Conservation (phyloP, 371 early-diverging fungal species). For the Capillidium heterosporum region DNA sequence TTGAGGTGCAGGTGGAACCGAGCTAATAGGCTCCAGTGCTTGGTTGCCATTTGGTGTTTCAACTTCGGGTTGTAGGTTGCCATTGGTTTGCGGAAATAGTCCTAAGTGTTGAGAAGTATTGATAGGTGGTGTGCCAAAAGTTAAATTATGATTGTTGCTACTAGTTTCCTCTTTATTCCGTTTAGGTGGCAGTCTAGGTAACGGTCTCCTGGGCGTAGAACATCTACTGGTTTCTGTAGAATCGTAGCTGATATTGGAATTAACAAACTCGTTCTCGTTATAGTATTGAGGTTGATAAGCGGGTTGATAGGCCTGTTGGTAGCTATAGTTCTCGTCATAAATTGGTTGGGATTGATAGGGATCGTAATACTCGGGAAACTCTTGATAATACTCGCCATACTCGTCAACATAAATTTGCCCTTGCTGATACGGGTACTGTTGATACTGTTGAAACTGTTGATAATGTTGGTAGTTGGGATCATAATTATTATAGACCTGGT, state of each 20-base stretch:
- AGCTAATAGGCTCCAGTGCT: too few relatives aligned
- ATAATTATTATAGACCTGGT: too few relatives aligned
- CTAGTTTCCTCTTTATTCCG: neutral
- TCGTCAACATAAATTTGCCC: too few relatives aligned
- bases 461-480: too few relatives aligned
- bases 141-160: neutral
- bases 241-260: neutral
- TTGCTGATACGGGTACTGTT: too few relatives aligned
- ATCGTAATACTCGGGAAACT: neutral
- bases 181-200: slow-evolving; percentile 3
- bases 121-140: neutral
- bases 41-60: neutral
- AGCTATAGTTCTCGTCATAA: neutral
- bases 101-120: neutral
- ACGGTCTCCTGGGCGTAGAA: neutral
- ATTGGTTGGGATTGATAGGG: neutral
- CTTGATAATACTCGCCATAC: too few relatives aligned
- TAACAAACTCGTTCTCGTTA: neutral
- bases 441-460: too few relatives aligned
- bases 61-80: neutral
- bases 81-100: neutral
- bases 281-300: neutral
- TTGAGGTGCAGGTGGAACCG: too few relatives aligned
- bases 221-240: neutral
- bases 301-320: neutral